Evolutionary conservation across 192 early-diverging fungal genomes (phyloP), one percentile per base, ranked within the genome.

Genomic region (Thoreauomyces humboldtii): DNA sequence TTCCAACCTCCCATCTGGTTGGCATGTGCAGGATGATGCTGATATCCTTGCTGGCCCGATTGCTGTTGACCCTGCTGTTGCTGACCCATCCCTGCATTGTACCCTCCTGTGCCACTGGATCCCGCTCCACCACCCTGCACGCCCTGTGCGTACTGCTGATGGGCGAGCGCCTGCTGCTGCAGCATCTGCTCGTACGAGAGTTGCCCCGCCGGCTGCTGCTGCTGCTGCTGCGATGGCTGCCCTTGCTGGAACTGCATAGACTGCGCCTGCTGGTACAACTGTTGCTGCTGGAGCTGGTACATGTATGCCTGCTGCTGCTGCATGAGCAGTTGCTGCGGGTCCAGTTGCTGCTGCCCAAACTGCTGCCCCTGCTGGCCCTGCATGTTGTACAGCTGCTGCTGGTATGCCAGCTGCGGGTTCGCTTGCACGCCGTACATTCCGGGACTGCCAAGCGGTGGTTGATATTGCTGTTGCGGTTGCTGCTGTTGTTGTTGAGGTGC

Each of bases 341-440:
- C n/a, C n/a, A n/a, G 71, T 68, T 77, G 77, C 38, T 81, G 77
- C 1, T 67, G 25, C 7, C 70, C 43, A 33, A 76, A 61, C 33
- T 68, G 72, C 61, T 80, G 72, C 25, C 63, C 25, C 25, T 51
- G 55, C n/a, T 65, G 15, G 5, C 29, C 25, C 25, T 27, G 24
- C n/a, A n/a, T n/a, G 58, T 58, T 41, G 42, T 21, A 36, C 28
- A 14, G 17, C 21, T 22, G 29, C 28, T 65, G 31, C 28, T 34
- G 61, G 14, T 31, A 9, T 6, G 46, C 42, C 34, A 65, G 65
- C 31, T 50, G 45, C 0, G 51, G 75, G 1, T 63, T 60, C 2
- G 68, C 50, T 32, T 57, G 71, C 42, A 75, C 71, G 27, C 28
- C 42, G 4, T 3, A n/a, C 4, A 2, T 29, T 44, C 32, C 61